Conservation (phyloP, 164 flowering plant genomes). For the Liriodendron chinense region DNA sequence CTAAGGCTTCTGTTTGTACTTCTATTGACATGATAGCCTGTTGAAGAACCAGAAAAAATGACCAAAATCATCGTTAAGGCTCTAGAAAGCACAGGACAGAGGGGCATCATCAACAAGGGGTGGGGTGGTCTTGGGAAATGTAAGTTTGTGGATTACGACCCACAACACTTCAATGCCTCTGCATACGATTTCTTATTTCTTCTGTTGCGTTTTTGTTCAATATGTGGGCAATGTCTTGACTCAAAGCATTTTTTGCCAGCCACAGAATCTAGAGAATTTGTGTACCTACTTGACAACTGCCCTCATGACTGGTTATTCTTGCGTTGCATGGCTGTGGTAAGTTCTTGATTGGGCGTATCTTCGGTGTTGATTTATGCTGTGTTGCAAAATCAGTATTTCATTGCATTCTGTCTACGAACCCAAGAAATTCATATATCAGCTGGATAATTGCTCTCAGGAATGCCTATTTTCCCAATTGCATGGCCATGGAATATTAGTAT, state of each 20-base stretch:
- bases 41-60: conserved; percentile 89
- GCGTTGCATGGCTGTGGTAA: conserved; percentile 92
- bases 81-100: conserved; percentile 70
- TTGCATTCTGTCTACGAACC: neutral
- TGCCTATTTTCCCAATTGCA: neutral
- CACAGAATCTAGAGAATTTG: conserved; percentile 72
- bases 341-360: conserved; percentile 12
- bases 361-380: neutral
- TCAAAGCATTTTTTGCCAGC: conserved; percentile 36
- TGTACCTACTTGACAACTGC: conserved; percentile 72
- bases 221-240: neutral
- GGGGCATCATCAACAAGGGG: conserved; percentile 95
- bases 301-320: conserved; percentile 98
- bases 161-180: neutral
- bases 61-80: conserved; percentile 87
- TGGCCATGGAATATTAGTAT: neutral
- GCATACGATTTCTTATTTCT: neutral
- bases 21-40: conserved; percentile 53
- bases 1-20: neutral
- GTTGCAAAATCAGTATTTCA: neutral
- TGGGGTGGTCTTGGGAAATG: conserved; percentile 98
- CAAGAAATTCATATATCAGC: neutral
- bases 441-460: neutral
- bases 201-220: neutral
- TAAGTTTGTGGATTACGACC: conserved; percentile 34